Evolutionary conservation across 2,329 filamentous ascomycete species (phyloP).

Genomic region (Claviceps fusiformis): DNA sequence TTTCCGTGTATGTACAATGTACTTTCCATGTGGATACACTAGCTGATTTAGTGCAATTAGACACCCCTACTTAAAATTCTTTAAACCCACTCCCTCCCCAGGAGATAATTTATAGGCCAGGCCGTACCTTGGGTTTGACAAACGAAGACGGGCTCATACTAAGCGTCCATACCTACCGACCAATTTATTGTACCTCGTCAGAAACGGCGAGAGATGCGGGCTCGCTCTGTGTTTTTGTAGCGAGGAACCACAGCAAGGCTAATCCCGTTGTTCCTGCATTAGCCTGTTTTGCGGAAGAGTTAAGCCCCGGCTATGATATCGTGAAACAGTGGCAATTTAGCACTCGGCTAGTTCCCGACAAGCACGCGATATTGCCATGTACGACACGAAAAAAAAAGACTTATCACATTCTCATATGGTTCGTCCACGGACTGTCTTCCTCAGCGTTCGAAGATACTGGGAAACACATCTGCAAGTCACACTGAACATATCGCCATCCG

Average conservation of each 20-base stretch:
- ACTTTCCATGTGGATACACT: neutral
- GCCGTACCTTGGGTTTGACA: neutral
- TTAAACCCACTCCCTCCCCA: too few relatives aligned
- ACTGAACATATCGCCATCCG: neutral
- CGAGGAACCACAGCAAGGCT: constrained; percentile 8
- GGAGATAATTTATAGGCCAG: neutral
- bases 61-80: too few relatives aligned
- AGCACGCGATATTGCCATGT: neutral
- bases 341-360: constrained; percentile 9
- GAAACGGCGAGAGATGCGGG: constrained; percentile 5
- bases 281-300: constrained; percentile 10
- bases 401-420: neutral
- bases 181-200: neutral
- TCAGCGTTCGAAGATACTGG: neutral
- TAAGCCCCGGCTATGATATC: constrained; percentile 7
- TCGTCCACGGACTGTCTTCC: neutral
- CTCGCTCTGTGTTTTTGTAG: neutral
- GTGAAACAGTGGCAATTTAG: constrained; percentile 17
- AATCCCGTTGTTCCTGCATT: constrained; percentile 18
- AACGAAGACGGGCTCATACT: neutral
- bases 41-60: neutral
- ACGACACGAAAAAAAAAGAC: neutral
- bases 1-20: neutral
- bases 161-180: neutral
- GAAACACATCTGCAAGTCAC: neutral